phyloP scores from a whole-genome alignment of 495 filamentous ascomycete genomes.

The Hypoxylon lenormandii region DNA sequence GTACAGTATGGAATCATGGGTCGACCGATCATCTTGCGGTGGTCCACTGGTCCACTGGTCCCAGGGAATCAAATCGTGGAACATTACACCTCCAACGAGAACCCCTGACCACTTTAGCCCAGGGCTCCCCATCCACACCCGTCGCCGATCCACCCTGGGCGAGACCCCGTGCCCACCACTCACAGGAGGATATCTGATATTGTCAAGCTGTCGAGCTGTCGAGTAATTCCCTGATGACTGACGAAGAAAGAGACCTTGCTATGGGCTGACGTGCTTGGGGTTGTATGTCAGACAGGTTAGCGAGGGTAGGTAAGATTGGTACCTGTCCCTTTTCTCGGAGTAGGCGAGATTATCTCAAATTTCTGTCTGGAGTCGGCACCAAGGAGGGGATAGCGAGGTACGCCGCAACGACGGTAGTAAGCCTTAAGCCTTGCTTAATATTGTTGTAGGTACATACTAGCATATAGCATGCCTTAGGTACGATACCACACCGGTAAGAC shows the following conservation, averaged over 20 bases:
- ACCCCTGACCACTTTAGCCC: conserved; percentile 25
- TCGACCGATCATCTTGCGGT: conserved; percentile 36
- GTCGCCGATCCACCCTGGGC: conserved; percentile 16
- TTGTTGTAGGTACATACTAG: conserved; percentile 19
- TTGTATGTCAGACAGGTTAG: conserved; percentile 38
- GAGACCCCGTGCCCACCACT: conserved; percentile 26
- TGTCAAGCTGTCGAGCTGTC: background rate
- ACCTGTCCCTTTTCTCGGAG: conserved; percentile 28
- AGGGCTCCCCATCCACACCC: conserved; percentile 1
- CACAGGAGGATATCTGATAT: conserved; percentile 11
- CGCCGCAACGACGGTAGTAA: conserved; percentile 6
- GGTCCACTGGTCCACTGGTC: conserved; percentile 33
- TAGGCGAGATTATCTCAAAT: conserved; percentile 45
- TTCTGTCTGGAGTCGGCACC: conserved; percentile 24
- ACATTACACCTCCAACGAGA: conserved; percentile 34
- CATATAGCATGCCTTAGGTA: background rate
- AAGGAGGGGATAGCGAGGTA: conserved; percentile 32
- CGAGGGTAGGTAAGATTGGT: conserved; percentile 18
- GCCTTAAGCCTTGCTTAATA: conserved; percentile 8
- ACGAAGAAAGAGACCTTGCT: conserved; percentile 17
- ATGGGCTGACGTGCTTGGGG: conserved; percentile 39
- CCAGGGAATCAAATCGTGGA: conserved; percentile 44
- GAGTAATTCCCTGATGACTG: conserved; percentile 28
- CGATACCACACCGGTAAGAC: conserved; percentile 15
- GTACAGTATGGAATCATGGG: conserved; percentile 24